Evolutionary conservation across 2,329 filamentous ascomycete genomes (phyloP).

Genomic region (Orbilia blumenaviensis): DNA sequence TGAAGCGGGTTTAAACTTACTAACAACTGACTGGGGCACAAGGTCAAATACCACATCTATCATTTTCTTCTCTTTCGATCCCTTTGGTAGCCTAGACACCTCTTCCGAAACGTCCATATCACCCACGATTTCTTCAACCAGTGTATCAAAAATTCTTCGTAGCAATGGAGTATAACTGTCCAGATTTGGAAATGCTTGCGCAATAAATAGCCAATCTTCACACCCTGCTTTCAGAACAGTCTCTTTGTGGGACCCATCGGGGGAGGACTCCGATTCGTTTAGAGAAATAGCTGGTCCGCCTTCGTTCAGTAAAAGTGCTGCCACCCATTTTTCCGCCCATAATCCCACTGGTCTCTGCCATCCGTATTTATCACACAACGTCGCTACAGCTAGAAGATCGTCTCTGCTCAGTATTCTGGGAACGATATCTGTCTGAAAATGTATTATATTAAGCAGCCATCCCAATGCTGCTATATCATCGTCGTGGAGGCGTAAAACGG

Average conservation of each 20-base stretch:
- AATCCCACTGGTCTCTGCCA: background rate
- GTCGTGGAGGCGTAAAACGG: conserved; percentile 24
- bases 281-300: background rate
- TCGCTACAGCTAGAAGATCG: conserved; percentile 21
- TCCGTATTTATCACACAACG: conserved; percentile 41
- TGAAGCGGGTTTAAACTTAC: background rate
- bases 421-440: conserved; percentile 22
- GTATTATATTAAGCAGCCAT: conserved; percentile 35
- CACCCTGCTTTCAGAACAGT: conserved; percentile 16
- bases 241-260: background rate
- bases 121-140: conserved; percentile 44
- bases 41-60: conserved; percentile 19
- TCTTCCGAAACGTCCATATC: conserved; percentile 9
- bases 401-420: conserved; percentile 6
- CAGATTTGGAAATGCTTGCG: conserved; percentile 8
- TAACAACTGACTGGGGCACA: conserved; percentile 11
- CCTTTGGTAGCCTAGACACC: conserved; percentile 7
- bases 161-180: background rate
- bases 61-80: background rate
- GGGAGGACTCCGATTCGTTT: background rate
- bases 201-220: conserved; percentile 48
- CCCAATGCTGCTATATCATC: conserved; percentile 28
- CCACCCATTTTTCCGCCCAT: conserved; percentile 26
- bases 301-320: background rate
- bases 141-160: conserved; percentile 3